phyloP scores from a whole-genome alignment of 2,329 filamentous ascomycete species.

The Trichoderma simmonsii region DNA sequence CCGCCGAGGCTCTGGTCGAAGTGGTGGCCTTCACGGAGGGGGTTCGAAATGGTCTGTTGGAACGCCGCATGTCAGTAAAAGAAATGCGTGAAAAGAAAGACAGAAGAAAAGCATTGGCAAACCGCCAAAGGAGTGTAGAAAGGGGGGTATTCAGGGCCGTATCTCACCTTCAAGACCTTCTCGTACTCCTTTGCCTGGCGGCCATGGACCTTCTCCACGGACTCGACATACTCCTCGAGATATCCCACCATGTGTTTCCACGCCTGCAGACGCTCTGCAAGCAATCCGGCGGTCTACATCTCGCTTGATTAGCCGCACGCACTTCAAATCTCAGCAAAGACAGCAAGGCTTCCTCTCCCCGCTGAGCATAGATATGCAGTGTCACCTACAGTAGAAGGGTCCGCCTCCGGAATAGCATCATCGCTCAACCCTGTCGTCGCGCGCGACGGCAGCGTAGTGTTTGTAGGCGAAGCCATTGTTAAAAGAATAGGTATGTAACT shows the following conservation, averaged over 20 bases:
- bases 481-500: neutral
- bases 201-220: slow-evolving; percentile 82
- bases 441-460: slow-evolving; percentile 42
- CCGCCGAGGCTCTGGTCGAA: slow-evolving; percentile 90
- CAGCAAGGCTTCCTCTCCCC: neutral
- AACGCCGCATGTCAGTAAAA: neutral
- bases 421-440: slow-evolving; percentile 49
- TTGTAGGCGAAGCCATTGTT: slow-evolving; percentile 29
- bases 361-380: neutral
- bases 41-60: slow-evolving; percentile 72
- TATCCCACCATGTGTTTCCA: slow-evolving; percentile 95
- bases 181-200: slow-evolving; percentile 92
- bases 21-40: slow-evolving; percentile 85
- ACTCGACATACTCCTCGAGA: slow-evolving; percentile 82
- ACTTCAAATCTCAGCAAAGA: neutral
- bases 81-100: neutral
- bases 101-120: neutral
- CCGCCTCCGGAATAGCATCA: slow-evolving; percentile 57
- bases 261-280: slow-evolving; percentile 83
- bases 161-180: slow-evolving; percentile 74
- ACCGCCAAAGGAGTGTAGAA: neutral
- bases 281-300: slow-evolving; percentile 67
- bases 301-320: neutral
- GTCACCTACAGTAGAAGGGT: slow-evolving; percentile 54
- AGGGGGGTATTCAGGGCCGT: neutral